phyloP scores from a whole-genome alignment of 768 basidiomycete species.

The Agrocybe chaxingu region DNA sequence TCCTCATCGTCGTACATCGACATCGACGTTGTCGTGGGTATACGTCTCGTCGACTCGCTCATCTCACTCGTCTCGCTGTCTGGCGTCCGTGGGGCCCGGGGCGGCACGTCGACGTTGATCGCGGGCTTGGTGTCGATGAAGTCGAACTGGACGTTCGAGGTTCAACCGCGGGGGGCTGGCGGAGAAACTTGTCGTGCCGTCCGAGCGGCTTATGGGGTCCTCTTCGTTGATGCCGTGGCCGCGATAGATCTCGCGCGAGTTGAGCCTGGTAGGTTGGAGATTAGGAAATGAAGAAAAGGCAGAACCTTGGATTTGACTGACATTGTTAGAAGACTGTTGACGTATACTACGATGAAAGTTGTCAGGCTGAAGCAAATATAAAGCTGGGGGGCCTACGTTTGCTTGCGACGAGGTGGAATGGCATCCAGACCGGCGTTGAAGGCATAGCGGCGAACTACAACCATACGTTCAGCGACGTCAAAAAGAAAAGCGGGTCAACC shows the following conservation, averaged over 20 bases:
- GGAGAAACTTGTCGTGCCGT: not conserved
- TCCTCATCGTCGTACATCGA: too few relatives aligned
- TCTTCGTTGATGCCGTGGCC: slow-evolving; percentile 19
- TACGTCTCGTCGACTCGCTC: not conserved
- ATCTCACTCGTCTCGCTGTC: not conserved
- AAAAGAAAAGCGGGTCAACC: not conserved
- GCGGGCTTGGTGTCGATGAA: slow-evolving; percentile 2
- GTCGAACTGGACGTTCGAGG: slow-evolving; percentile 9
- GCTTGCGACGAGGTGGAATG: slow-evolving; percentile 23
- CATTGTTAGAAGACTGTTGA: slow-evolving; percentile 21
- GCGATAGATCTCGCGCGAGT: slow-evolving; percentile 15
- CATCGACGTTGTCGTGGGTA: too few relatives aligned
- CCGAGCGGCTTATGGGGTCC: slow-evolving; percentile 5
- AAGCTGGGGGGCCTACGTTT: slow-evolving; percentile 14
- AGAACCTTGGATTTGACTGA: not conserved
- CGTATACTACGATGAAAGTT: slow-evolving; percentile 13
- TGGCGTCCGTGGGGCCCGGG: too few relatives aligned
- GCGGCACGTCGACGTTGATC: not conserved
- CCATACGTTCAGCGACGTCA: not conserved
- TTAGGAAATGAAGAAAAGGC: not conserved
- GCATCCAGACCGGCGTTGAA: slow-evolving; percentile 20
- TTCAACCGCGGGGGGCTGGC: slow-evolving; percentile 1
- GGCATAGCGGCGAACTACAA: slow-evolving; percentile 20
- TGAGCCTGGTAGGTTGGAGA: slow-evolving; percentile 12
- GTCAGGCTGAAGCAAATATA: not conserved